Evolutionary conservation across 805 yeast species (phyloP).

Genomic region (Isabelozyma rhagii): DNA sequence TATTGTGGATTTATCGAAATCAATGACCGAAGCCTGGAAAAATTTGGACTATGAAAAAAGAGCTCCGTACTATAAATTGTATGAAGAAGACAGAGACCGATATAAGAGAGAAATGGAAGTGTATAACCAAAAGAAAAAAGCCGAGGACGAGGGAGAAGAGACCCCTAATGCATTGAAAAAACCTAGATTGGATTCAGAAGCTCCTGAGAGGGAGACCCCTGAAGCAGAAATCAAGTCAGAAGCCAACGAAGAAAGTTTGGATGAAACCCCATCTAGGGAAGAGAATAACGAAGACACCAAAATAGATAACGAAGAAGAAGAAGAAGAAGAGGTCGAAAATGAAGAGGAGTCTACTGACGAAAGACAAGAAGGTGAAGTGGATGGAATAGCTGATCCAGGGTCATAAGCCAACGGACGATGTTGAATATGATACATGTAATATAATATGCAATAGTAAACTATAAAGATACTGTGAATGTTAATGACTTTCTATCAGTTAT

Average conservation of each 20-base stretch:
- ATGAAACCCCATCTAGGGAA: background rate
- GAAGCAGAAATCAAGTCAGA: background rate
- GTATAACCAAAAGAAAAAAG: conserved; percentile 34
- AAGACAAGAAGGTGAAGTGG: background rate
- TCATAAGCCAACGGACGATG: background rate
- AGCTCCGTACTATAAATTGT: conserved; percentile 69
- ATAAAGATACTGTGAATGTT: background rate
- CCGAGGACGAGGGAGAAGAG: conserved; percentile 5
- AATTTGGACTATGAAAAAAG: conserved; percentile 63
- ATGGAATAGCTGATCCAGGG: background rate
- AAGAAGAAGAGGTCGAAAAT: background rate
- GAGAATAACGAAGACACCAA: background rate
- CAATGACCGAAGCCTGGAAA: conserved; percentile 86
- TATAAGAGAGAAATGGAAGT: conserved; percentile 70
- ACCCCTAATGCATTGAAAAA: conserved; percentile 3
- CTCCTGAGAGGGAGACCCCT: background rate
- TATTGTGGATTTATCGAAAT: conserved; percentile 64
- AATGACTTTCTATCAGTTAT: no score
- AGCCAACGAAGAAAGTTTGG: conserved; percentile 1
- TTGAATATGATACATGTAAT: background rate
- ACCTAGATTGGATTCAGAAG: conserved; percentile 10
- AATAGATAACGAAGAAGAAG: conserved; percentile 1
- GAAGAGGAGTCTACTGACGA: background rate
- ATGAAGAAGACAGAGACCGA: conserved; percentile 74
- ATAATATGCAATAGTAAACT: background rate